Conservation (phyloP, 495 filamentous ascomycete genomes). For the Neurospora sp. region DNA sequence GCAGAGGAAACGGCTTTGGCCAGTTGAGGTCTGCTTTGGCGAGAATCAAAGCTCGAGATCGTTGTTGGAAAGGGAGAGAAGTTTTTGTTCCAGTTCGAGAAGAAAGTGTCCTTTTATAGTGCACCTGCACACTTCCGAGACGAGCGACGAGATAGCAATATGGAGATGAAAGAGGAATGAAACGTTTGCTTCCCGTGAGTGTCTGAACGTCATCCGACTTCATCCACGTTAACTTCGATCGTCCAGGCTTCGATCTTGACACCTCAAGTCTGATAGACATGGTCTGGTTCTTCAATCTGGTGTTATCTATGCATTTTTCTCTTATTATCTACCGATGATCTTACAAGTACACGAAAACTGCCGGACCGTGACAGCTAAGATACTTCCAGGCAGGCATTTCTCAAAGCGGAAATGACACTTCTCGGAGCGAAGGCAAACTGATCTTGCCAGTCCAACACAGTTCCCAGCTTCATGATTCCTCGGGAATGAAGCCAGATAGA, state of each 20-base stretch:
- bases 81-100: not conserved
- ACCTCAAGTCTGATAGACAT: not conserved
- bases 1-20: not conserved
- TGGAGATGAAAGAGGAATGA: not conserved
- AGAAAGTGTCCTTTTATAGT: not conserved
- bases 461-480: not conserved
- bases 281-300: not conserved
- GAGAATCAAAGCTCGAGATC: not conserved
- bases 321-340: not conserved
- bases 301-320: not conserved
- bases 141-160: not conserved
- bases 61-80: not conserved
- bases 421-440: not conserved
- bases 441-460: not conserved
- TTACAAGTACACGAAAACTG: not conserved
- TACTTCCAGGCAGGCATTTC: not conserved
- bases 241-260: not conserved
- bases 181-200: not conserved
- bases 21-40: not conserved
- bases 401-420: not conserved
- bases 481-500: not conserved
- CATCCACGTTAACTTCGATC: not conserved
- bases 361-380: not conserved
- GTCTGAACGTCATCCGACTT: not conserved
- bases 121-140: not conserved